Base-by-base conservation (phyloP, 2,329 filamentous ascomycete genomes). In the Ustulina deusta region DNA sequence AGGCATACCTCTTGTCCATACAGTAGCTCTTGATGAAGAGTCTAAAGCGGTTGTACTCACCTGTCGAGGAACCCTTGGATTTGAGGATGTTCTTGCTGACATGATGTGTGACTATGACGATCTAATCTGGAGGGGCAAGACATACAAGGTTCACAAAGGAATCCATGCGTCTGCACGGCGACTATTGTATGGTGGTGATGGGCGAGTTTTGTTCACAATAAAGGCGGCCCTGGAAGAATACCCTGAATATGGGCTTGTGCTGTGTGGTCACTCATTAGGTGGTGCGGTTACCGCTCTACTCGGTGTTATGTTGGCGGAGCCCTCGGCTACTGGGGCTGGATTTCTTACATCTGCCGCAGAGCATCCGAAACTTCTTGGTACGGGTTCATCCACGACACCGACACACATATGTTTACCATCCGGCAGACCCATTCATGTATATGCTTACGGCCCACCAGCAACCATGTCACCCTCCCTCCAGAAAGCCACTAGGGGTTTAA, bases 41-140 rank as follows among this genome's bases (percentile, higher is more conserved):
- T 90, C 90, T 1, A 90, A 89, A 73, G 90, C 91, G 0, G 88
- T 93, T 0, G 90, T 93, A 0, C 81, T 93, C n/a, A 89, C 90
- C 1, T 91, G 91, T 58, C 86, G 91, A 42, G 91, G 91, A 1
- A 93, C 91, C 0, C 82, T 92, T 44, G 91, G 91, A 0, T 92
- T 93, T 68, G 90, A 93, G 73, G 91, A 93, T 74, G 87, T 93
- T 27, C 80, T 93, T 40, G 90, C 90, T 0, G 91, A 93, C 74
- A 87, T 93, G 85, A 90, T 90, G 34, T 93, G 90, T 77, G 90
- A 92, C 54, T 93, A 92, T 70, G 90, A 91, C 71, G 84, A 89
- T 62, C 79, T 91, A 10, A 69, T 81, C 5, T 90, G 91, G 89
- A 84, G 88, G 65, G 89, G 89, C 17, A 86, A 84, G 65, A 80